Conservation (phyloP, 306 rosid species). For the Casuarina equisetifolia region DNA sequence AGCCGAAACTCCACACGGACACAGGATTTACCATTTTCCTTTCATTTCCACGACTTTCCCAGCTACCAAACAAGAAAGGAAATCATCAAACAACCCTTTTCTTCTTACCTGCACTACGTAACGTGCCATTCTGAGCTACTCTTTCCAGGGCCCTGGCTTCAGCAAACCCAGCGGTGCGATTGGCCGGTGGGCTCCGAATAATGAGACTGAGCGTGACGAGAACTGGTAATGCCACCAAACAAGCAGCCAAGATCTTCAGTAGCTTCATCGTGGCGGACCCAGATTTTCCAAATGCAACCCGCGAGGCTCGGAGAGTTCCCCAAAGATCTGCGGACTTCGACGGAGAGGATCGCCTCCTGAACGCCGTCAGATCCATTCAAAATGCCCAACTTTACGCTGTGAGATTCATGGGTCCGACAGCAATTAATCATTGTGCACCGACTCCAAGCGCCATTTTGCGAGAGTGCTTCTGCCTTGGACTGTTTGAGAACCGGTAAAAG, state of each 20-base stretch:
- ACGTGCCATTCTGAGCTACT: background rate
- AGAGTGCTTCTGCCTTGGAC: background rate
- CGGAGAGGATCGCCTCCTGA: constrained; percentile 9
- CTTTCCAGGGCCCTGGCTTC: constrained; percentile 34
- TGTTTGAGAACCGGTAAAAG: background rate
- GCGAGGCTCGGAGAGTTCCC: background rate
- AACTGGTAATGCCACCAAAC: constrained; percentile 35
- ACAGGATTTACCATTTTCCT: no score
- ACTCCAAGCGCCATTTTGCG: background rate
- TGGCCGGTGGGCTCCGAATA: constrained; percentile 22
- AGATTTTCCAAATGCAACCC: constrained; percentile 4
- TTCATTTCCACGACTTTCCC: background rate
- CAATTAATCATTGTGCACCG: background rate
- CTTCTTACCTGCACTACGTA: constrained; percentile 21
- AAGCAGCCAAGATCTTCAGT: constrained; percentile 32
- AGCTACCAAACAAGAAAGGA: constrained; percentile 2
- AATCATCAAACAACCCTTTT: background rate
- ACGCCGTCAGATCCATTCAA: constrained; percentile 27
- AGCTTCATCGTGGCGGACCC: constrained; percentile 22
- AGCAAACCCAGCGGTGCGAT: constrained; percentile 30
- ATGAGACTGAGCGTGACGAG: constrained; percentile 26
- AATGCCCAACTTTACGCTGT: background rate
- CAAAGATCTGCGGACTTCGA: constrained; percentile 6
- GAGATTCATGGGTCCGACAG: background rate
- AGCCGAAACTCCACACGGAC: background rate